phyloP scores from a whole-genome alignment of 23 red algal genomes.

The Rhodosorus marinus region DNA sequence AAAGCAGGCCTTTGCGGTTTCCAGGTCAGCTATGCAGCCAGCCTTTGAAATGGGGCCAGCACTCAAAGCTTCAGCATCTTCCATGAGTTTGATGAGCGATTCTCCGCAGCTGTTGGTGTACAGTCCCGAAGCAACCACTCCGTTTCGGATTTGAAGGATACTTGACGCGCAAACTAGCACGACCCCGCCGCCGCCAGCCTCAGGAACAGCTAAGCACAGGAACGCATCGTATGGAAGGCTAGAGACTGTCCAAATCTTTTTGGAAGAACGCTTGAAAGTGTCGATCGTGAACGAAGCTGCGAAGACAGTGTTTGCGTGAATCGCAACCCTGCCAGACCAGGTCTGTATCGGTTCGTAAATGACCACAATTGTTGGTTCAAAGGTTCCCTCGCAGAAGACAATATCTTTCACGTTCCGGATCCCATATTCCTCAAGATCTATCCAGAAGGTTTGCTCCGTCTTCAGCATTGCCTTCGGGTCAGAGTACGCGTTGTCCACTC shows the following conservation, averaged over 20 bases:
- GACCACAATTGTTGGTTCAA: slow-evolving; percentile 51
- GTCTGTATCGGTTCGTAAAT: slow-evolving; percentile 54
- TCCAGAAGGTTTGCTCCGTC: slow-evolving; percentile 5
- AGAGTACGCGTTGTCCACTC: background rate
- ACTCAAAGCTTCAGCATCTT: too few relatives aligned
- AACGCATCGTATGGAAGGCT: slow-evolving; percentile 35
- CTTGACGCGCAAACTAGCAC: background rate
- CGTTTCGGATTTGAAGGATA: background rate
- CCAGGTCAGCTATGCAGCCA: too few relatives aligned
- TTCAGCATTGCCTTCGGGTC: slow-evolving; percentile 14
- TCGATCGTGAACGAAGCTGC: background rate
- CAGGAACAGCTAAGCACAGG: background rate
- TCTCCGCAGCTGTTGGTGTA: too few relatives aligned
- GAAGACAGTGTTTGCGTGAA: background rate
- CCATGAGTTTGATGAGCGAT: too few relatives aligned
- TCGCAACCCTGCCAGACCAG: slow-evolving; percentile 63
- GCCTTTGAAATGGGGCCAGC: too few relatives aligned
- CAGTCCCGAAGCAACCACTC: background rate
- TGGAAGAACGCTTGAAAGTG: too few relatives aligned
- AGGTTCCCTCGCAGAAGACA: slow-evolving; percentile 23
- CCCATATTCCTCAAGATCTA: slow-evolving; percentile 21
- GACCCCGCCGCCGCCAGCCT: background rate
- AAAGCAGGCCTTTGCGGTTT: too few relatives aligned
- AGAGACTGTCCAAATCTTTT: slow-evolving; percentile 26
- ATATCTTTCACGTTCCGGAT: slow-evolving; percentile 33